Conservation (phyloP, 2,329 filamentous ascomycete species). For the Botrytis deweyae region DNA sequence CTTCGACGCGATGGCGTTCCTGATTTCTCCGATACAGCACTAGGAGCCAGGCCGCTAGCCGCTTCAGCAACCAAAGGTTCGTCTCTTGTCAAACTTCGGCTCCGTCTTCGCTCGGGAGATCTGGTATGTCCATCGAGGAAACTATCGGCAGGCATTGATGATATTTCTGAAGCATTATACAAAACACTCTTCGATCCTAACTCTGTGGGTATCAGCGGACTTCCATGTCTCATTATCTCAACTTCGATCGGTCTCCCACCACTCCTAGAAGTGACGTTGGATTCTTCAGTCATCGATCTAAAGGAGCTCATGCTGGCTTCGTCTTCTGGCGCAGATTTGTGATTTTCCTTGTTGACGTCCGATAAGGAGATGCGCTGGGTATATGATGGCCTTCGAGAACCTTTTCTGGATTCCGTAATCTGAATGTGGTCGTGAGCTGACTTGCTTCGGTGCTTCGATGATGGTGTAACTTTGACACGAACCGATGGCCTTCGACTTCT, state of each 20-base stretch:
- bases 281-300: slow-evolving; percentile 76
- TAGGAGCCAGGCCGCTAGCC: slow-evolving; percentile 44
- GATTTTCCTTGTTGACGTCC: slow-evolving; percentile 44
- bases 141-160: slow-evolving; percentile 73
- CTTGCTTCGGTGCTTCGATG: slow-evolving; percentile 47
- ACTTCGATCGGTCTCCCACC: slow-evolving; percentile 75
- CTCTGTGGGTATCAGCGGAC: slow-evolving; percentile 60
- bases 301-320: slow-evolving; percentile 69
- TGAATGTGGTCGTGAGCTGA: slow-evolving; percentile 72
- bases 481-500: slow-evolving; percentile 63
- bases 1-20: slow-evolving; percentile 58
- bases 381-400: slow-evolving; percentile 68
- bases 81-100: slow-evolving; percentile 36
- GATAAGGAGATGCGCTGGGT: slow-evolving; percentile 65
- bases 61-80: slow-evolving; percentile 38
- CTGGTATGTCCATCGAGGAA: slow-evolving; percentile 55
- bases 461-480: slow-evolving; percentile 69
- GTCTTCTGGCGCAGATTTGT: slow-evolving; percentile 54
- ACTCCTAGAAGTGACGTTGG: slow-evolving; percentile 65
- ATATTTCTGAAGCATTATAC: slow-evolving; percentile 78
- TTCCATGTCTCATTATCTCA: slow-evolving; percentile 73
- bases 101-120: slow-evolving; percentile 38
- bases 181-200: slow-evolving; percentile 62
- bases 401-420: slow-evolving; percentile 73
- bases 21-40: slow-evolving; percentile 47